A percentile compares a stretch with the other conserved stretches of the same genome.
phyloP scores from a whole-genome alignment of 768 basidiomycete genomes.

The Termitomyces sp. region DNA sequence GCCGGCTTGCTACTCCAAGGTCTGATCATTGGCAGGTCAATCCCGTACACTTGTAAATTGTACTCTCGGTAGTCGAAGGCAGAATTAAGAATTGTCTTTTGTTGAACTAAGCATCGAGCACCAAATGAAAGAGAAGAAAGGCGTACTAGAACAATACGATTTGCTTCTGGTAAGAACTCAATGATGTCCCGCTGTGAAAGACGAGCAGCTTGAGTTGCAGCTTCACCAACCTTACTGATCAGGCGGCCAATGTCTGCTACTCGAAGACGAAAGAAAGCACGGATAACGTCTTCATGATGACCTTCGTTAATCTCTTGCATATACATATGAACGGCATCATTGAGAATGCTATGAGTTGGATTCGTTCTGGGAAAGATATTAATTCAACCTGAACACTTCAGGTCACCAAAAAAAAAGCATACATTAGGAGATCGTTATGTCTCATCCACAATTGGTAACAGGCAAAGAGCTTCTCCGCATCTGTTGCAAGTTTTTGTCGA shows the following conservation, averaged over 20 bases:
- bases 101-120: background rate
- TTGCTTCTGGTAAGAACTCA: slow-evolving; percentile 60
- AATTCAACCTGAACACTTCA: background rate
- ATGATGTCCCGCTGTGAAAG: slow-evolving; percentile 41
- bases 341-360: slow-evolving; percentile 58
- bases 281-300: slow-evolving; percentile 70
- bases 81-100: slow-evolving; percentile 67
- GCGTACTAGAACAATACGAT: slow-evolving; percentile 65
- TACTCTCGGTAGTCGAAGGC: slow-evolving; percentile 74
- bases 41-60: slow-evolving; percentile 72
- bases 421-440: slow-evolving; percentile 69
- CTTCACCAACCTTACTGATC: slow-evolving; percentile 55
- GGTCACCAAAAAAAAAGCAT: background rate
- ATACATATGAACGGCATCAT: slow-evolving; percentile 66
- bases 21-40: slow-evolving; percentile 63
- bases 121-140: background rate
- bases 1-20: slow-evolving; percentile 80
- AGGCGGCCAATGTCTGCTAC: slow-evolving; percentile 65
- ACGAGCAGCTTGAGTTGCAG: slow-evolving; percentile 40
- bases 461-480: slow-evolving; percentile 86
- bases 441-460: slow-evolving; percentile 78
- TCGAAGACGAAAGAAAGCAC: slow-evolving; percentile 79
- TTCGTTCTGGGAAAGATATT: slow-evolving; percentile 37
- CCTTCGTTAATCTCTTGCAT: slow-evolving; percentile 57
- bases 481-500: slow-evolving; percentile 69